Conservation (phyloP, 345 rosid species). For the Isatis tinctoria region DNA sequence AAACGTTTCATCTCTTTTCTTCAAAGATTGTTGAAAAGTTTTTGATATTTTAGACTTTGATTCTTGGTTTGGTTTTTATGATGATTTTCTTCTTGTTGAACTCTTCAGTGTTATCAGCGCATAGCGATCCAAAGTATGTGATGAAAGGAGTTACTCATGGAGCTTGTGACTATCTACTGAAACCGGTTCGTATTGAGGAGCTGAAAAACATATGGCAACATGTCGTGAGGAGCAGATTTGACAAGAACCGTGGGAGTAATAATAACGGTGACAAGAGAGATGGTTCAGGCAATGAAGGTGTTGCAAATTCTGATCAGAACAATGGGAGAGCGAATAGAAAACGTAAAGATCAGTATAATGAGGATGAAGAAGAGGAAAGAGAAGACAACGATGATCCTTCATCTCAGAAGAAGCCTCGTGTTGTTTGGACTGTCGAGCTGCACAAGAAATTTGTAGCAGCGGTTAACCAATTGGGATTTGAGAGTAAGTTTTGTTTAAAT, state of each 20-base stretch:
- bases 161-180: conserved; percentile 87
- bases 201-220: conserved; percentile 97
- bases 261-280: conserved; percentile 42
- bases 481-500: conserved; percentile 49
- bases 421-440: conserved; percentile 80
- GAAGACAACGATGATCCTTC: conserved; percentile 65
- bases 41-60: conserved; percentile 2
- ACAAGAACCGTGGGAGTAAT: conserved; percentile 38
- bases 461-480: conserved; percentile 81
- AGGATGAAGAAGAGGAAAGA: conserved; percentile 62
- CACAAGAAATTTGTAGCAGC: conserved; percentile 83
- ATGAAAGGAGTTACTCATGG: conserved; percentile 93
- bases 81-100: not conserved
- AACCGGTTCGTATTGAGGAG: conserved; percentile 91
- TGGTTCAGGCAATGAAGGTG: conserved; percentile 34
- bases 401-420: conserved; percentile 79
- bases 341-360: conserved; percentile 65
- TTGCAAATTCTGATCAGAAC: conserved; percentile 44
- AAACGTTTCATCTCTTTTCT: not conserved
- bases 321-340: conserved; percentile 53
- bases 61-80: not conserved
- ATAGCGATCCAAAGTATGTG: conserved; percentile 77
- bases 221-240: conserved; percentile 60
- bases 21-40: not conserved
- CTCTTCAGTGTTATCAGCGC: conserved; percentile 76